Base-by-base conservation (phyloP, 2,329 filamentous ascomycete species). In the Colletotrichum endophyticum region DNA sequence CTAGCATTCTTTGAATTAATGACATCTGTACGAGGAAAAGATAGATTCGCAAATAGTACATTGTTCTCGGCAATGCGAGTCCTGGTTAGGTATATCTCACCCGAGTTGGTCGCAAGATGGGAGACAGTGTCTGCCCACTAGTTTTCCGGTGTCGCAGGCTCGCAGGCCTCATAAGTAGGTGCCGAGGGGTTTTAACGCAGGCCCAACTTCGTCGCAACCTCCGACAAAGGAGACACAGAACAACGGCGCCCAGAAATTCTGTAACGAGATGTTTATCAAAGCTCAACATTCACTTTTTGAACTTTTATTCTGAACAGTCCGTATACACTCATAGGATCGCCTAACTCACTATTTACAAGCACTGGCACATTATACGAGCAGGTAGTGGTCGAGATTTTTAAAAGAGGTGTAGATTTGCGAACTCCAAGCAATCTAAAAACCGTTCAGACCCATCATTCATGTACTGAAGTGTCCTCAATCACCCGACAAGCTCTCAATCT, bases 261-360 rank as follows among this genome's bases (percentile, higher is more conserved):
- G 2, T n/a, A 2, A 12, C 19, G 19, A n/a, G 1, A n/a, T n/a
- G 9, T 44, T 44, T 12, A n/a, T 44, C 19, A n/a, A 12, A n/a
- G 19, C 19, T 6, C 0, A 2, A 11, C 1, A 39, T n/a, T 44
- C 9, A 12, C 9, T 44, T 0, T 44, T 12, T 44, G 19, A n/a
- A n/a, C 2, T 44, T 44, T n/a, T 3, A 6, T 12, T 22, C 4
- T 4, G n/a, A 53, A 13, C 3, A n/a, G 7, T 13, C 4, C 6
- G 4, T 3, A 3, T 6, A 39, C 9, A 12, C 19, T 19, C 3
- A 12, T 3, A 12, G 5, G 9, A 11, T 11, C 3, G 9, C 9
- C 1, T 5, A 12, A n/a, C 19, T 6, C 39, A 12, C 19, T 12
- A 1, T 25, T 8, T 8, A 2, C 25, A 57, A 57, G n/a, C 53